Evolutionary conservation across 2,329 filamentous ascomycete genomes (phyloP).

Genomic region (Penicillium sp.): DNA sequence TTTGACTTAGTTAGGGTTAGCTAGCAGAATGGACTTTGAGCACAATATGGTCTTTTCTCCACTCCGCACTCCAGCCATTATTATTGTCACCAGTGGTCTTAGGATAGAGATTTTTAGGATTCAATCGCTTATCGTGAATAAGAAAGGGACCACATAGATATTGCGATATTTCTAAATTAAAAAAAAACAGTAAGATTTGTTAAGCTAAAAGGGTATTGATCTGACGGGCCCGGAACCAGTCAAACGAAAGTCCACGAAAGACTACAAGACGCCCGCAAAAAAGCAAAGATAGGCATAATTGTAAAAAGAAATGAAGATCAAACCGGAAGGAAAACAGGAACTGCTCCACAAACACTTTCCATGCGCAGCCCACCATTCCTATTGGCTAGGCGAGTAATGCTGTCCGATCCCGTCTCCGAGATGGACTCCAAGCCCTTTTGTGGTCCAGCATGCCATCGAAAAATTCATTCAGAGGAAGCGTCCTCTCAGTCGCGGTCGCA

Average conservation of each 20-base stretch:
- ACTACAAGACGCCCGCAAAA: neutral
- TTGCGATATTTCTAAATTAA: too few species aligned
- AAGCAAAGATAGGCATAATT: neutral
- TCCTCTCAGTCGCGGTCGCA: neutral
- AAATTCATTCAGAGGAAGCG: neutral
- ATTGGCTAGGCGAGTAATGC: neutral
- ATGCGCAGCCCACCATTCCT: neutral
- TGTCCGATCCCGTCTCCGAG: neutral
- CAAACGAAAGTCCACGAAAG: neutral
- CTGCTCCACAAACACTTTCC: neutral
- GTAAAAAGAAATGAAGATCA: neutral
- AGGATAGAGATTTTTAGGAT: too few species aligned
- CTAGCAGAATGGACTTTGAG: too few species aligned
- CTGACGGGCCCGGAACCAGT: neutral
- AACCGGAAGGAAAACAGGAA: neutral
- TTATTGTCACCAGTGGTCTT: too few species aligned
- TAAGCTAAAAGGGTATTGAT: constrained; percentile 13
- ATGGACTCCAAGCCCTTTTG: neutral
- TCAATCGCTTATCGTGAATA: too few species aligned
- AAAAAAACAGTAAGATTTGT: neutral
- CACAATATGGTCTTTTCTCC: too few species aligned
- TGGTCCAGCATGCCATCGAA: neutral
- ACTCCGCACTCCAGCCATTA: neutral
- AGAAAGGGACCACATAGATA: too few species aligned
- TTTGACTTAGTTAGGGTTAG: too few species aligned